These are phyloP conservation scores for Elymus sibiricus DNA, from an alignment of 176 grass and related monocot species.

Conservation along the genomic window DNA sequence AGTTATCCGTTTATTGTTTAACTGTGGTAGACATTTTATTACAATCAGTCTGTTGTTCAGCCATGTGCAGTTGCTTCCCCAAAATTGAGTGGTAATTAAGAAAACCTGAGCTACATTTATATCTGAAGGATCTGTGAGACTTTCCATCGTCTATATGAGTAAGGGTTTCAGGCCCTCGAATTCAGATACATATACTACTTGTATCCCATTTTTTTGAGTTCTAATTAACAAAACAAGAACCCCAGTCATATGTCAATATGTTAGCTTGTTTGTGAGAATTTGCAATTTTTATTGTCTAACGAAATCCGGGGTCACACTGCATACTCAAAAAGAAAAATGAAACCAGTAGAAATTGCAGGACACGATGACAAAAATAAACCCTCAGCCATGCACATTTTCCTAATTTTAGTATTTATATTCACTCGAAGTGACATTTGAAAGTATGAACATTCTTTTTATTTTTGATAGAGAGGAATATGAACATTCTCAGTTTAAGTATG, in stretches of 20 bases:
- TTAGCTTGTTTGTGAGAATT: neutral
- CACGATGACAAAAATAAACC: neutral
- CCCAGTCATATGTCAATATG: neutral
- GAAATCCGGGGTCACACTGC: neutral
- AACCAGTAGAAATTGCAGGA: neutral
- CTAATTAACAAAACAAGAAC: slow-evolving; percentile 6
- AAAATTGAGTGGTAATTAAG: neutral
- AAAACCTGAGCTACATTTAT: slow-evolving; percentile 1
- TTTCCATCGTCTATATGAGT: neutral
- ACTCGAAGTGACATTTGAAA: neutral
- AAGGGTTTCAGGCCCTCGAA: neutral
- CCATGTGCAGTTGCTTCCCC: neutral
- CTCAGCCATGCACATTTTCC: neutral
- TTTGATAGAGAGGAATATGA: neutral
- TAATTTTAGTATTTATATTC: neutral
- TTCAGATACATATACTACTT: neutral
- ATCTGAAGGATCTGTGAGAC: neutral
- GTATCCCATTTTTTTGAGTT: neutral
- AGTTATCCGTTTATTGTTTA: neutral
- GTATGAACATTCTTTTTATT: no score
- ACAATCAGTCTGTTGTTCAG: neutral
- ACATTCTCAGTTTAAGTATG: neutral
- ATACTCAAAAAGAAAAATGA: neutral
- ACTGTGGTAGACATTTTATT: slow-evolving; percentile 5
- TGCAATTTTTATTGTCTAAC: neutral